A percentile compares a stretch with the other conserved stretches of the same genome.
phyloP scores from a whole-genome alignment of 345 rosid species.

The Microcos paniculata region DNA sequence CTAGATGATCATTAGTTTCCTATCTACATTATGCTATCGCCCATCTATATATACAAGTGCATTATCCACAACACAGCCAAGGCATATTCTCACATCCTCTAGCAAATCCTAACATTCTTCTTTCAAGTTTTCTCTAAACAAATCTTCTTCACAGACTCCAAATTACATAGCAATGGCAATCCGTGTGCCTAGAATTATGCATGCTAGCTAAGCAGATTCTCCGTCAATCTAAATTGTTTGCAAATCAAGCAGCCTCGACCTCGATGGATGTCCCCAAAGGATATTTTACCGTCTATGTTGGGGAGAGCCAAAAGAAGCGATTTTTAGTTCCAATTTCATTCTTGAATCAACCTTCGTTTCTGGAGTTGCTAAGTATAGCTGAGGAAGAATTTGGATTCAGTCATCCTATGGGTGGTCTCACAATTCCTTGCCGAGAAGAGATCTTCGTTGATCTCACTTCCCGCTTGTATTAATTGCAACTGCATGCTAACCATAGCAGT shows the following conservation, averaged over 20 bases:
- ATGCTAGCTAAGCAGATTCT: conserved; percentile 23
- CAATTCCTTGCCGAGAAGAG: conserved; percentile 43
- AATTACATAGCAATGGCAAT: conserved; percentile 1
- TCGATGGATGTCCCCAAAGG: conserved; percentile 4
- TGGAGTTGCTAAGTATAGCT: conserved; percentile 23
- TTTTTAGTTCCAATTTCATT: conserved; percentile 24
- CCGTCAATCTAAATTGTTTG: background rate
- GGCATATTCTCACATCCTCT: background rate
- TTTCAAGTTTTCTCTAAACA: background rate
- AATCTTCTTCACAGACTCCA: background rate
- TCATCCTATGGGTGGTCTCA: conserved; percentile 39
- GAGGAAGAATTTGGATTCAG: conserved; percentile 43
- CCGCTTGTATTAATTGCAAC: background rate
- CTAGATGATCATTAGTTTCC: background rate
- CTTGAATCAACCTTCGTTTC: conserved; percentile 27
- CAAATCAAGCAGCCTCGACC: conserved; percentile 2
- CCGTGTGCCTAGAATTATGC: conserved; percentile 2
- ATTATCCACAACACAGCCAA: background rate
- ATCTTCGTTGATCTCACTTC: conserved; percentile 32
- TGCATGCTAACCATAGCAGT: no score
- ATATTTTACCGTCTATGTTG: conserved; percentile 20
- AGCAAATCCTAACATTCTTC: background rate
- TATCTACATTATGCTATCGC: background rate
- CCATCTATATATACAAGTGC: conserved; percentile 16
- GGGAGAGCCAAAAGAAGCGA: conserved; percentile 23